phyloP scores from a whole-genome alignment of 495 filamentous ascomycete genomes.

The Lasiosphaeriaceae sp. region DNA sequence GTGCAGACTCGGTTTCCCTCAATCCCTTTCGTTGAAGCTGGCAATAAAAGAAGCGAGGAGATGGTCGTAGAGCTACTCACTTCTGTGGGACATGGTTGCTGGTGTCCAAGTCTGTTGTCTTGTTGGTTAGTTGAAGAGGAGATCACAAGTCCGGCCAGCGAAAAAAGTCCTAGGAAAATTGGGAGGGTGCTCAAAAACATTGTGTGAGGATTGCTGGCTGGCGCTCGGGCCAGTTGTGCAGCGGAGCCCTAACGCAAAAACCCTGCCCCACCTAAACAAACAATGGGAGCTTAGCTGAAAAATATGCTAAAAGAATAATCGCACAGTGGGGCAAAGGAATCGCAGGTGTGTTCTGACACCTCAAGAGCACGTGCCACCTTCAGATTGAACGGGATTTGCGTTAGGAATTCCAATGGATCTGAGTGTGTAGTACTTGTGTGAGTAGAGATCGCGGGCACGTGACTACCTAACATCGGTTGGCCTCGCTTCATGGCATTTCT shows the following conservation, averaged over 20 bases:
- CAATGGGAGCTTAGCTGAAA: background rate
- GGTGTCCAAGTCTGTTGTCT: constrained; percentile 17
- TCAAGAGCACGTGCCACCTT: too few relatives aligned
- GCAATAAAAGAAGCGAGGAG: constrained; percentile 5
- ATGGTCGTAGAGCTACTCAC: constrained; percentile 23
- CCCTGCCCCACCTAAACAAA: background rate
- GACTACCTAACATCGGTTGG: too few relatives aligned
- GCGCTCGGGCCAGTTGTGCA: constrained; percentile 22
- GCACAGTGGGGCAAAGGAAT: too few relatives aligned
- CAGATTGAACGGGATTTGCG: too few relatives aligned
- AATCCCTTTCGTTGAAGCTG: background rate
- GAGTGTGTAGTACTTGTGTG: too few relatives aligned
- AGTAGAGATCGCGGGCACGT: too few relatives aligned
- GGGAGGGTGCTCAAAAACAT: constrained; percentile 20
- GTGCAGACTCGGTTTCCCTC: background rate
- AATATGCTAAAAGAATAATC: background rate
- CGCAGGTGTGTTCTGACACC: too few relatives aligned
- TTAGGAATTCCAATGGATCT: too few relatives aligned
- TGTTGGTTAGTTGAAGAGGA: constrained; percentile 27
- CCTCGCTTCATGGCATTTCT: too few relatives aligned
- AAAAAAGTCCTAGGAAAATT: constrained; percentile 20
- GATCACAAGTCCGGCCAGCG: constrained; percentile 17
- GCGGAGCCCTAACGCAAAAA: constrained; percentile 28
- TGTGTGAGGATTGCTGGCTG: constrained; percentile 25
- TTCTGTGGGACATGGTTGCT: constrained; percentile 37